Percentiles rank a stretch among this genome's conserved stretches.
Evolutionary conservation across 805 yeast species (phyloP).

Genomic region (Tetrapisispora nanseiensis): DNA sequence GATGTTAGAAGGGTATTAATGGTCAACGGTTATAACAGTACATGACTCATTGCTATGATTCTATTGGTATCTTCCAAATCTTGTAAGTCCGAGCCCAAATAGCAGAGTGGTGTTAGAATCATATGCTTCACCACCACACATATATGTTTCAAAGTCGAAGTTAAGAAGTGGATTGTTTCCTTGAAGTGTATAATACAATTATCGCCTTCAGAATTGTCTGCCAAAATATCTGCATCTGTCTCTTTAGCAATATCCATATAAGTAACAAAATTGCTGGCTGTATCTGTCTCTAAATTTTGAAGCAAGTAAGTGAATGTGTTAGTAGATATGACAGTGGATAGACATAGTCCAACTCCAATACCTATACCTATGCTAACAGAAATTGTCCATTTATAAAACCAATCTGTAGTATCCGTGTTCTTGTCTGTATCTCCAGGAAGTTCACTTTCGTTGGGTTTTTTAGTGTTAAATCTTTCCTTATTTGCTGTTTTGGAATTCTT

Average conservation of each 20-base stretch:
- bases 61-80: not conserved
- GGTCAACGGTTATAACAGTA: conserved; percentile 4
- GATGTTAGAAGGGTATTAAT: no score
- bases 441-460: not conserved
- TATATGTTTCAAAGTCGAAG: not conserved
- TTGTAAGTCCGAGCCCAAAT: not conserved
- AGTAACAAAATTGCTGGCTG: not conserved
- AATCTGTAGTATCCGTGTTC: not conserved
- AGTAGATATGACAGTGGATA: conserved; percentile 16
- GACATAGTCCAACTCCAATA: conserved; percentile 25
- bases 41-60: conserved; percentile 5
- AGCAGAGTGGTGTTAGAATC: not conserved
- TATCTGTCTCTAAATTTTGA: not conserved
- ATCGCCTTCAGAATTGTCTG: not conserved
- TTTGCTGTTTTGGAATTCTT: not conserved
- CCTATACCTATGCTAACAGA: conserved; percentile 21
- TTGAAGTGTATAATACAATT: not conserved
- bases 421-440: not conserved
- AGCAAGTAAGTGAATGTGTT: not conserved
- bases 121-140: not conserved
- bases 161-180: not conserved
- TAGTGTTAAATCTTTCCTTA: not conserved
- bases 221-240: not conserved
- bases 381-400: conserved; percentile 21
- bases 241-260: not conserved